phyloP scores from a whole-genome alignment of 2,329 filamentous ascomycete genomes.

The Colletotrichum higginsianum region DNA sequence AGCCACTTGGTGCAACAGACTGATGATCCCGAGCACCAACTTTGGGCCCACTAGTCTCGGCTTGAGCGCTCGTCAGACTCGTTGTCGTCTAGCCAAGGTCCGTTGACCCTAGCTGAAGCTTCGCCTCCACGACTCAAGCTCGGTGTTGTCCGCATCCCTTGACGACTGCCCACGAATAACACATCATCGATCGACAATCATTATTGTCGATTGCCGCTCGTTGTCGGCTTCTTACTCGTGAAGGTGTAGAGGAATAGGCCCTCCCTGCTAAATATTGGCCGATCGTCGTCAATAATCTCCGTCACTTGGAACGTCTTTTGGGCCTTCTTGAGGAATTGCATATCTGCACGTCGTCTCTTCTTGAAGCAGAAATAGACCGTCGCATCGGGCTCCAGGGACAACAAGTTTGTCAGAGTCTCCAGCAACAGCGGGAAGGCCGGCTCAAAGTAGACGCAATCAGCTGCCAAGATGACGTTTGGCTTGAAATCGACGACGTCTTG shows the following conservation, averaged over 20 bases:
- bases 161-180: not conserved
- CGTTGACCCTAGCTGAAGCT: not conserved
- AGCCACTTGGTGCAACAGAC: slow-evolving; percentile 3
- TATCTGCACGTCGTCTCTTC: slow-evolving; percentile 85
- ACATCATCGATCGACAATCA: slow-evolving; percentile 3
- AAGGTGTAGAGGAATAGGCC: slow-evolving; percentile 74
- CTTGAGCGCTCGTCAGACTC: not conserved
- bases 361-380: slow-evolving; percentile 92
- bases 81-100: not conserved
- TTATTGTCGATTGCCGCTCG: slow-evolving; percentile 8
- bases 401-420: slow-evolving; percentile 80
- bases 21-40: not conserved
- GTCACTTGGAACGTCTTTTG: slow-evolving; percentile 76
- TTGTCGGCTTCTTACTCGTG: slow-evolving; percentile 54
- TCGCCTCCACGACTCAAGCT: not conserved
- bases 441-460: slow-evolving; percentile 98
- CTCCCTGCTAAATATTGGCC: slow-evolving; percentile 69
- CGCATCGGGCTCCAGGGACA: slow-evolving; percentile 78
- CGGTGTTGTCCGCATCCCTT: not conserved
- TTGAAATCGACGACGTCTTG: slow-evolving; percentile 66
- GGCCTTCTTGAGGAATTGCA: slow-evolving; percentile 81
- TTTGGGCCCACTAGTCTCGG: not conserved
- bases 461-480: slow-evolving; percentile 90
- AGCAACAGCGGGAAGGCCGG: slow-evolving; percentile 92
- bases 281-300: slow-evolving; percentile 74